phyloP scores from a whole-genome alignment of 768 basidiomycete genomes.

The Phlebiopsis gigantea region DNA sequence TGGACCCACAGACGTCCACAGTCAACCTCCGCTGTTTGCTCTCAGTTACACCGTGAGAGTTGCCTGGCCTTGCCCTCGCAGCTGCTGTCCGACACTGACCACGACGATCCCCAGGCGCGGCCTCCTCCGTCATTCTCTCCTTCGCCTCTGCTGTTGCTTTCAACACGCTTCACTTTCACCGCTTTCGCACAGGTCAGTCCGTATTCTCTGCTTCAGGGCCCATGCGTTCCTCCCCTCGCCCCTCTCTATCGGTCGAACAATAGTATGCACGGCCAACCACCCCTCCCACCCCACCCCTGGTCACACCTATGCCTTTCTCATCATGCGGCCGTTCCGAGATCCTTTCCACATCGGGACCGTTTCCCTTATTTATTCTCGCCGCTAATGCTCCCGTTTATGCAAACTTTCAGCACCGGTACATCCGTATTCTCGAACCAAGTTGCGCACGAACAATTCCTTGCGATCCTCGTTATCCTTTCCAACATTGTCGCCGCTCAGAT shows the following conservation, averaged over 20 bases:
- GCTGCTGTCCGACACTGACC: constrained; percentile 12
- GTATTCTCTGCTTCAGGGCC: background rate
- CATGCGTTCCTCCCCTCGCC: background rate
- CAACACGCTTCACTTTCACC: background rate
- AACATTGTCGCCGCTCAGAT: background rate
- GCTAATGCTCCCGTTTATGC: no score
- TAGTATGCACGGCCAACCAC: background rate
- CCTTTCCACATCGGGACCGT: background rate
- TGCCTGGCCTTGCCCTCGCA: constrained; percentile 21
- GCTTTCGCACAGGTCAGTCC: background rate
- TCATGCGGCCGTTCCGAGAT: background rate
- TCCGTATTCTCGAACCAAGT: no score
- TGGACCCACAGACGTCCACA: constrained; percentile 51
- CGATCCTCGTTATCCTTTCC: no score
- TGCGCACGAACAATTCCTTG: no score
- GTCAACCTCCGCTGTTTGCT: constrained; percentile 28
- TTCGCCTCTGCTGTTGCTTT: constrained; percentile 27
- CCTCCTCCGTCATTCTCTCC: constrained; percentile 66
- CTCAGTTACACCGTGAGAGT: constrained; percentile 2
- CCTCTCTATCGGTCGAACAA: constrained; percentile 9
- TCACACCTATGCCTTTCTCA: background rate
- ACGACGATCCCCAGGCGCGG: constrained; percentile 44
- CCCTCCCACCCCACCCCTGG: background rate
- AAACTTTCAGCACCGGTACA: no score
- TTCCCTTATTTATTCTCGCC: no score